Evolutionary conservation across 2,329 filamentous ascomycete species (phyloP), one percentile per base, ranked within the genome.

Genomic region (Alternaria sp.): DNA sequence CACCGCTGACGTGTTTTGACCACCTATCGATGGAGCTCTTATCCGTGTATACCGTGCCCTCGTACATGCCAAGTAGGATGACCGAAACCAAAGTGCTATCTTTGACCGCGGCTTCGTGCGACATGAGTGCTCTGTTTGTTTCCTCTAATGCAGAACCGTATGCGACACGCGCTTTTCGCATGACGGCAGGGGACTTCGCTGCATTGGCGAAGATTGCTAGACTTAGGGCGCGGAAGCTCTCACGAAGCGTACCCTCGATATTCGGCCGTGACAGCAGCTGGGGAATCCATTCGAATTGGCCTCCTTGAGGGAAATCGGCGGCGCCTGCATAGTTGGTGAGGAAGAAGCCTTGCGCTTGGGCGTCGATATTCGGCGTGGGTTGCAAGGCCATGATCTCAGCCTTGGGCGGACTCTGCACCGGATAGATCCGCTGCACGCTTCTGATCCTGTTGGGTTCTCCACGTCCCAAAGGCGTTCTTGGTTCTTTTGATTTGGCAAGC

Each of bases 61-160:
- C 78, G 47, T 78, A 79, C 57, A 78, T 63, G 6, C 77, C 74
- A 6, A 80, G 69, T 65, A 77, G 65, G 18, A 76, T 72, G n/a
- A 76, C 73, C 10, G 75, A 68, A 6, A 76, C 64, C 5, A 77
- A 61, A 4, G 75, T 77, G 54, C 68, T 73, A 33, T 76, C 72
- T 63, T 71, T 69, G 8, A 63, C 54, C 8, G 71, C 72, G 4
- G 63, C 66, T 43, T 70, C 47, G 7, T 54, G 65, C 46, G 53
- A 54, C 2, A 64, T 58, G 7, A 78, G 60, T 4, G 74, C 73
- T 44, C 57, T 62, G 58, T 77, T 77, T 1, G 72, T 75, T 59
- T 71, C 58, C 4, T 58, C 55, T 7, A 78, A 57, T 6, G 75
- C 75, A 4, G 67, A 61, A 4, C 67, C 70, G 45, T 78, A 78